Evolutionary conservation across 805 yeast genomes (phyloP), one percentile per base, ranked within the genome.

Genomic region (Metschnikowia chrysomelidarum): DNA sequence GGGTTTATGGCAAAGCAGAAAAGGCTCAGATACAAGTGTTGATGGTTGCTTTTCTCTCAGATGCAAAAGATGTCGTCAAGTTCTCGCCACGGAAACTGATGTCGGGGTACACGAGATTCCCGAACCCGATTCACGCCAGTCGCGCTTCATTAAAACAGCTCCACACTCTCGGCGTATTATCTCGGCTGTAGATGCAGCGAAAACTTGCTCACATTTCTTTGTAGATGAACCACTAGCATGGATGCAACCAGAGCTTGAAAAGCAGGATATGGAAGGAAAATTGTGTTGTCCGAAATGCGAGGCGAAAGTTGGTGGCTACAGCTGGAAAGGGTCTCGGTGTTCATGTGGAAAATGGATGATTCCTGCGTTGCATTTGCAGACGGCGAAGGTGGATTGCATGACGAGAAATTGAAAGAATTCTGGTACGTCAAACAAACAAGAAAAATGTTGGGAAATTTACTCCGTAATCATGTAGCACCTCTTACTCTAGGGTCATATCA

Each of bases 271-370:
- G 7, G 97, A 91, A 57, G 98, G 98, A 2, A 86, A 83, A 52
- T 78, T 93, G 27, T 57, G 63, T 8, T 93, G 98, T 58, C 93
- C 93, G 2, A 82, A 81, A 52, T 93, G 98, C 64, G 66, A 67
- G 4, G 69, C 84, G 11, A 93, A 91, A 62, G 76, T 93, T 2
- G 98, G 98, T 10, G 88, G 87, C 0, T 93, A 88, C 57, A 78
- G 81, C 43, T 93, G 98, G 98, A 85, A 81, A 51, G 98, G 98
- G 0, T 78, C 91, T 2, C 67, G 95, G 50, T 93, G 98, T 59
- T 78, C 93, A 39, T 93, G 98, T 59, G 97, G 97, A 2, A 78
- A 77, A 50, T 93, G 98, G 98, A 81, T 91, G 71, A 75, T 87
- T 7, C 98, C 98, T 0, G 94, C 95, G 1, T 73, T 93, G 41